phyloP scores from a whole-genome alignment of 1,284 basidiomycete genomes.

The Baeospora myosura region DNA sequence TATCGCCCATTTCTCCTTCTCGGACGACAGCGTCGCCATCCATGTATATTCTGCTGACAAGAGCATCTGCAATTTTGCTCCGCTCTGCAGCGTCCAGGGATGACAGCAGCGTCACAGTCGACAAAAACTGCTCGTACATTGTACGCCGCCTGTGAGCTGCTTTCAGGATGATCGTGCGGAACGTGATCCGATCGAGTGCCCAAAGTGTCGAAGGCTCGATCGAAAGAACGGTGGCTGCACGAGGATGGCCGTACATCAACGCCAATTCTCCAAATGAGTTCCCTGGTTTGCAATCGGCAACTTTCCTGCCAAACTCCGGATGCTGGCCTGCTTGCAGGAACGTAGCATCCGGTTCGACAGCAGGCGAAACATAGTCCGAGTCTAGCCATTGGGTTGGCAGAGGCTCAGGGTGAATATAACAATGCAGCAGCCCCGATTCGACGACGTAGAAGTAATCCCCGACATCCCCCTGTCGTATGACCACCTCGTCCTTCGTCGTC shows the following conservation, averaged over 20 bases:
- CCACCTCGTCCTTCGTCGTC: slow-evolving; percentile 68
- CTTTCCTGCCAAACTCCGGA: slow-evolving; percentile 72
- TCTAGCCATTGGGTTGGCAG: slow-evolving; percentile 51
- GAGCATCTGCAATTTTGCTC: slow-evolving; percentile 94
- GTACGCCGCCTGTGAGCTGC: slow-evolving; percentile 81
- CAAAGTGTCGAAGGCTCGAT: slow-evolving; percentile 83
- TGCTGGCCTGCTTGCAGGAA: slow-evolving; percentile 61
- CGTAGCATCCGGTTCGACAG: slow-evolving; percentile 36
- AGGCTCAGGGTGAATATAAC: slow-evolving; percentile 73
- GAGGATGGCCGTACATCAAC: slow-evolving; percentile 95
- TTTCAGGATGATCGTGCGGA: slow-evolving; percentile 95
- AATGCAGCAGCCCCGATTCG: slow-evolving; percentile 83
- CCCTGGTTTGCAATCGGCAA: slow-evolving; percentile 80
- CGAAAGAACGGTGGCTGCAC: slow-evolving; percentile 89
- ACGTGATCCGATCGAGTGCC: slow-evolving; percentile 95
- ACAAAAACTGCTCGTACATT: slow-evolving; percentile 94
- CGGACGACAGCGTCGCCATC: slow-evolving; percentile 83
- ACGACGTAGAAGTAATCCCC: slow-evolving; percentile 99
- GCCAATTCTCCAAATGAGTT: slow-evolving; percentile 95
- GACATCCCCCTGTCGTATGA: slow-evolving; percentile 94
- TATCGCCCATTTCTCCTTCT: slow-evolving; percentile 92
- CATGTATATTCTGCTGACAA: slow-evolving; percentile 77
- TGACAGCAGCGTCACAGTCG: slow-evolving; percentile 84
- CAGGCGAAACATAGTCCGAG: slow-evolving; percentile 29
- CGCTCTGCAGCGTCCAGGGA: slow-evolving; percentile 83